A percentile compares a stretch with the other conserved stretches of the same genome.
Evolutionary conservation across 768 basidiomycete genomes (phyloP).

Genomic region (Leucosporidium scottii): DNA sequence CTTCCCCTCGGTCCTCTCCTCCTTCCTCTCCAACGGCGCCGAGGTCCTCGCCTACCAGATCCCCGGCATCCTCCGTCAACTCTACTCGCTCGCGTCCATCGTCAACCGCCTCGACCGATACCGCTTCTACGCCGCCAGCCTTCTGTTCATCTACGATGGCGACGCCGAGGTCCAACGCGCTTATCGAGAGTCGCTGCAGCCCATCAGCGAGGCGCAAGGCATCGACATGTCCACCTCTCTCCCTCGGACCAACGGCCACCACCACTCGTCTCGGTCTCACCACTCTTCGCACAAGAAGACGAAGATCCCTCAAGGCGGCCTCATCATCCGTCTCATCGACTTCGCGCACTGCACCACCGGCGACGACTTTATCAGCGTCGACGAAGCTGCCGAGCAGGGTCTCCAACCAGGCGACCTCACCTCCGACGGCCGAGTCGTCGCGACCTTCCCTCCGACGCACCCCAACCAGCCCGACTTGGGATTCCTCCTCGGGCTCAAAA

Average conservation of each 20-base stretch:
- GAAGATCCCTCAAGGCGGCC: conserved; percentile 64
- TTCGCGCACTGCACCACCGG: conserved; percentile 98
- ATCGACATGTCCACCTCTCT: conserved; percentile 1
- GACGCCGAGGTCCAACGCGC: conserved; percentile 76
- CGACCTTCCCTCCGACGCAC: conserved; percentile 89
- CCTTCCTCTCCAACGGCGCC: conserved; percentile 79
- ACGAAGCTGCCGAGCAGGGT: conserved; percentile 50
- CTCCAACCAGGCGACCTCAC: conserved; percentile 46
- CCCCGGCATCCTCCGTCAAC: conserved; percentile 77
- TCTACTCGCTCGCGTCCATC: conserved; percentile 89
- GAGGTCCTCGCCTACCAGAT: conserved; percentile 82
- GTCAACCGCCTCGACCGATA: conserved; percentile 84
- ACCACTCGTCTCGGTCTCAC: not conserved
- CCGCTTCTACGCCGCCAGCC: conserved; percentile 94
- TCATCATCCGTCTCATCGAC: conserved; percentile 93
- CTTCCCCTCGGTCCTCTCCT: conserved; percentile 70
- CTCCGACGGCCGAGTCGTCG: conserved; percentile 76
- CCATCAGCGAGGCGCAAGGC: not conserved
- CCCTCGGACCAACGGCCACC: not conserved
- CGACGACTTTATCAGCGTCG: conserved; percentile 62
- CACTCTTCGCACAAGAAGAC: conserved; percentile 50
- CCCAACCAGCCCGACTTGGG: conserved; percentile 85
- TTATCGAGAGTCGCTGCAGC: conserved; percentile 22
- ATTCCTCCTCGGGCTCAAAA: conserved; percentile 84
- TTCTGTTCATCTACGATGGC: conserved; percentile 95